These are phyloP conservation scores for Hypocreales sp. DNA, from an alignment of 2,329 filamentous ascomycete genomes.

Conservation along the genomic window DNA sequence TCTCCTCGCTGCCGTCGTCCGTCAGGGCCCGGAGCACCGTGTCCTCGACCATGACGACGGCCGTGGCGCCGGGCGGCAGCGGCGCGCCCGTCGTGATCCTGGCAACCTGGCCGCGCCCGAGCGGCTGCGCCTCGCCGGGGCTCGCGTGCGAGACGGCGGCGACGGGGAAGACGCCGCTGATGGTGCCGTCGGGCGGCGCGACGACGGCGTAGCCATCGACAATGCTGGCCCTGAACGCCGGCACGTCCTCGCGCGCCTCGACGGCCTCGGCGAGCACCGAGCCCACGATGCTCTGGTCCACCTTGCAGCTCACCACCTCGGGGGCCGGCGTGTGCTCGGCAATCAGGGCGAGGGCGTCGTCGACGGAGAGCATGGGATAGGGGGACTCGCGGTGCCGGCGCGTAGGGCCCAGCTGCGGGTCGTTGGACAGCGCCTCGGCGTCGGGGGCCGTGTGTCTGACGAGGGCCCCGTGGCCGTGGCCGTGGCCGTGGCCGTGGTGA, in stretches of 20 bases:
- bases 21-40: constrained; percentile 64
- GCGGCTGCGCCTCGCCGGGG: constrained; percentile 45
- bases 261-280: constrained; percentile 74
- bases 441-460: constrained; percentile 57
- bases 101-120: constrained; percentile 63
- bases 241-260: constrained; percentile 65
- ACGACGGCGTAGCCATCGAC: constrained; percentile 92
- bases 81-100: constrained; percentile 92
- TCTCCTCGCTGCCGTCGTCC: constrained; percentile 70
- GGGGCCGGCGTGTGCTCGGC: constrained; percentile 55
- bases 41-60: constrained; percentile 88
- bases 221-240: constrained; percentile 88
- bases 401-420: constrained; percentile 44
- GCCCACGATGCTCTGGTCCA: constrained; percentile 54
- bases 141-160: constrained; percentile 76
- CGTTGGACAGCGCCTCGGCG: constrained; percentile 42
- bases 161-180: constrained; percentile 75
- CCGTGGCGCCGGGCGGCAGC: constrained; percentile 71
- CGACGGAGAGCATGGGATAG: constrained; percentile 80
- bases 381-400: constrained; percentile 71
- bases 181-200: constrained; percentile 42
- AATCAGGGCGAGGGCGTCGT: constrained; percentile 63
- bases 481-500: constrained; percentile 23
- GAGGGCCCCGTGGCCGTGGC: constrained; percentile 41
- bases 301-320: constrained; percentile 37